phyloP scores from a whole-genome alignment of 164 flowering plant species.

The Vitis rotundifolia region DNA sequence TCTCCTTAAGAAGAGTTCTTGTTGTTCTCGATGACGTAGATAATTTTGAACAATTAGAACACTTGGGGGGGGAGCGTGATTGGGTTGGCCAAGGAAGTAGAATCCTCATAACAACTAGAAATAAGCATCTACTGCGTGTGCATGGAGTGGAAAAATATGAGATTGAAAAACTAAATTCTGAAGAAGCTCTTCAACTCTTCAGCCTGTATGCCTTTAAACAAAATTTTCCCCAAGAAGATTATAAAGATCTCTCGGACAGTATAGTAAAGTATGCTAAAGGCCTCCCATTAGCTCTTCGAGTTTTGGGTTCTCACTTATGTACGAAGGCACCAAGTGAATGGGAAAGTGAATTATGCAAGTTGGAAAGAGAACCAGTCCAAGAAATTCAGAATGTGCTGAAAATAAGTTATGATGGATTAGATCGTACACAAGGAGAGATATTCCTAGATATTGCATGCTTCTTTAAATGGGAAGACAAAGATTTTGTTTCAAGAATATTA shows the following conservation, averaged over 20 bases:
- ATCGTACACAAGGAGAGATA: too few species aligned
- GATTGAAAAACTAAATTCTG: not conserved
- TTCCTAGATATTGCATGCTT: too few species aligned
- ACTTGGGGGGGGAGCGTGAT: not conserved
- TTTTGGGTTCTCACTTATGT: not conserved
- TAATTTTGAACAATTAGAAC: not conserved
- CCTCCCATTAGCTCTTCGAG: not conserved
- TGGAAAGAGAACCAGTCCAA: not conserved
- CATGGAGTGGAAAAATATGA: not conserved
- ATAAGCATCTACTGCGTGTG: not conserved
- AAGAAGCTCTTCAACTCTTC: not conserved
- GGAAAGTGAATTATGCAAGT: not conserved
- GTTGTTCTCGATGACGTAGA: not conserved
- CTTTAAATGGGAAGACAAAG: not conserved
- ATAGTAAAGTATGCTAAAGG: not conserved
- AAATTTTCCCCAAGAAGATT: not conserved
- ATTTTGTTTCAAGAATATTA: not conserved
- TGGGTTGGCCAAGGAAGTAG: constrained; percentile 3
- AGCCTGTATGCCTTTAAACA: not conserved
- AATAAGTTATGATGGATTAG: not conserved
- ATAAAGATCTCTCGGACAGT: not conserved
- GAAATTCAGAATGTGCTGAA: not conserved
- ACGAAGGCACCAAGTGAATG: not conserved
- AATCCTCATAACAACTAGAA: not conserved
- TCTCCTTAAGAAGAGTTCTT: too few species aligned